Evolutionary conservation across 148 eudicot species (phyloP), one percentile per base, ranked within the genome.

Genomic region (Rhododendron ferrugineum): DNA sequence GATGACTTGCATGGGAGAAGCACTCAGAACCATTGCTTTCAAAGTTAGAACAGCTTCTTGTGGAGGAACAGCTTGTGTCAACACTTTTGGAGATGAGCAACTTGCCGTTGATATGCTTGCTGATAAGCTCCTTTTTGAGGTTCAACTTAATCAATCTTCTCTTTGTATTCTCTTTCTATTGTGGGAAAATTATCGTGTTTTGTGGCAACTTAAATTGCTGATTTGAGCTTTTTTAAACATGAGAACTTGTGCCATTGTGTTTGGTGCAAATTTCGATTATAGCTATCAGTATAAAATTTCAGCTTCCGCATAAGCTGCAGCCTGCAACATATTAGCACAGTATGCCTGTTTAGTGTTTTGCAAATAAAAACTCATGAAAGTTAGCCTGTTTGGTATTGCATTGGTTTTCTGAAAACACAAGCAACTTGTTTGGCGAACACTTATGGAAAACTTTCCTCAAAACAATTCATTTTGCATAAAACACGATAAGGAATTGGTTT

Each of bases 31-130:
- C 64, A 95, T 97, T 88, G 92, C 92, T 78, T 97, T 90, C 91
- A 97, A 97, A 93, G 99, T 97, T 22, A 93, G 98, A 86, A 97
- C 99, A 72, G 98, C 99, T 88, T 93, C 99, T 62, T 97, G 99
- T 89, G 97, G 99, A 26, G 99, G 95, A 88, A 97, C 98, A 80
- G 98, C 95, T 30, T 97, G 99, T 86, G 95, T 97, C 22, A 97
- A 97, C 89, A 54, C 98, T 62, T 97, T 97, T 86, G 99, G 98
- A 16, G 99, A 95, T 88, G 98, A 97, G 87, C 99, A 95, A 83
- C 99, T 97, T 75, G 99, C 99, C 22, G 96, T 97, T 52, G 99
- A 97, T 89, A 50, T 97, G 91, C 98, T 97, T 68, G 99, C 99
- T n/a, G 86, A 97, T 88, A 94, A 97, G 89, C 98, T 97, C 78